phyloP scores from a whole-genome alignment of 768 basidiomycete genomes.

The Galerina sulciceps region DNA sequence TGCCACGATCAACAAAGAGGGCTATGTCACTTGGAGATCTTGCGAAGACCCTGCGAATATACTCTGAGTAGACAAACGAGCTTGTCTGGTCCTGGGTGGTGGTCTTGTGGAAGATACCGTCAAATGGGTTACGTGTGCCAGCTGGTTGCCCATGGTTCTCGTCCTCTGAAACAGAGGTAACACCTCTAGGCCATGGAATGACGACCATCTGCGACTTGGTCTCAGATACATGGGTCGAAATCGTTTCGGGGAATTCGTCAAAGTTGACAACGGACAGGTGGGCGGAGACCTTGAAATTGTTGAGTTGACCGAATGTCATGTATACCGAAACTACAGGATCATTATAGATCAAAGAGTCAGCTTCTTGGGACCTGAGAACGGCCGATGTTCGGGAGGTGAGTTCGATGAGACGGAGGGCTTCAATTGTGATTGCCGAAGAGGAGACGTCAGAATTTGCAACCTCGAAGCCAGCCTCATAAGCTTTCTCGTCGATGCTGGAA shows the following conservation, averaged over 20 bases:
- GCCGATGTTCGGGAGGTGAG: conserved; percentile 88
- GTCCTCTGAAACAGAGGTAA: conserved; percentile 33
- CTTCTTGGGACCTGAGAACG: conserved; percentile 80
- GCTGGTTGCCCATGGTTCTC: conserved; percentile 23
- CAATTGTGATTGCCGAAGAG: conserved; percentile 46
- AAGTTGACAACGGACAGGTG: conserved; percentile 77
- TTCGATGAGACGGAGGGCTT: conserved; percentile 88
- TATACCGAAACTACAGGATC: conserved; percentile 78
- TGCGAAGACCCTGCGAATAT: conserved; percentile 82
- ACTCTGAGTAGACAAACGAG: conserved; percentile 75
- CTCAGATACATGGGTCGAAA: conserved; percentile 62
- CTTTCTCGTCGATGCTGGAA: conserved; percentile 27
- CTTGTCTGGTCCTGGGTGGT: conserved; percentile 52
- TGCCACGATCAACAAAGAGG: conserved; percentile 81
- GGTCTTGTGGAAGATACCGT: conserved; percentile 70
- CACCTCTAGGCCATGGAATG: conserved; percentile 77
- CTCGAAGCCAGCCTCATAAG: conserved; percentile 17
- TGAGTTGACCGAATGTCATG: conserved; percentile 77
- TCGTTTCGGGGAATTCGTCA: conserved; percentile 71
- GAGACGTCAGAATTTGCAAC: background rate
- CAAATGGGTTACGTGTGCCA: conserved; percentile 66
- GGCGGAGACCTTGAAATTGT: conserved; percentile 66
- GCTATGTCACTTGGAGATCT: conserved; percentile 78
- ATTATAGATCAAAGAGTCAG: conserved; percentile 67
- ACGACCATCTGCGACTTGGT: conserved; percentile 74